phyloP scores from a whole-genome alignment of 2,329 filamentous ascomycete genomes.

The Fusarium tanahbumbuense region DNA sequence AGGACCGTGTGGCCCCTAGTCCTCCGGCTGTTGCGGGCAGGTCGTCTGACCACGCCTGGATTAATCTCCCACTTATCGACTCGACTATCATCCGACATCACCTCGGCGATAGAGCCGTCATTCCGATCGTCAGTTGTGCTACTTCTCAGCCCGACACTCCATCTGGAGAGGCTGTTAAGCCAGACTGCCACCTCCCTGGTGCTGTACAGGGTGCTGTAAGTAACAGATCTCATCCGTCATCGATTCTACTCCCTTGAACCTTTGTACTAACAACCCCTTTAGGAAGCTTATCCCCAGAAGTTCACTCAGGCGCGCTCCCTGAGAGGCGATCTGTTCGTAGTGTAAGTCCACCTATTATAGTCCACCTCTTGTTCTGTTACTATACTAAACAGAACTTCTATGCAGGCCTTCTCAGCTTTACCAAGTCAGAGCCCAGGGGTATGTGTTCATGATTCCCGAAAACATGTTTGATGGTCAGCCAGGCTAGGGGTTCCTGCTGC shows the following conservation, averaged over 20 bases:
- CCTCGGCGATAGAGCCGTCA: neutral
- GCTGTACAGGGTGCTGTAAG: slow-evolving; percentile 19
- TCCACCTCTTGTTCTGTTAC: fast-evolving
- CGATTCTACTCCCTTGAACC: fast-evolving
- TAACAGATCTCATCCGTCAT: neutral
- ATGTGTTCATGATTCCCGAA: slow-evolving; percentile 1
- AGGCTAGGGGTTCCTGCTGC: slow-evolving; percentile 22
- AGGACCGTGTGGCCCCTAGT: neutral
- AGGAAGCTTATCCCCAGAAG: slow-evolving; percentile 13
- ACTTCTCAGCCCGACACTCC: neutral
- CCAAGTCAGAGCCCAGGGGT: neutral
- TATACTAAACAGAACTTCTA: neutral
- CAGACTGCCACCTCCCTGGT: slow-evolving; percentile 6
- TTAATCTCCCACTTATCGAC: neutral
- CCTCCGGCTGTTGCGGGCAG: neutral
- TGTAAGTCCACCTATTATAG: neutral
- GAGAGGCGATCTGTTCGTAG: neutral
- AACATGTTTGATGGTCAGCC: slow-evolving; percentile 2
- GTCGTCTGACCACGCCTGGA: neutral
- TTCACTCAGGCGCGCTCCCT: neutral
- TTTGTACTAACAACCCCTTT: neutral
- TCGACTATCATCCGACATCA: neutral
- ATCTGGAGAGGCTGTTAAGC: neutral
- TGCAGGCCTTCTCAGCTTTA: neutral
- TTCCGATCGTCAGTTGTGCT: neutral